These are phyloP conservation scores for Meyerozyma smithsonii DNA, from an alignment of 1,139 yeast genomes.

Conservation along the genomic window DNA sequence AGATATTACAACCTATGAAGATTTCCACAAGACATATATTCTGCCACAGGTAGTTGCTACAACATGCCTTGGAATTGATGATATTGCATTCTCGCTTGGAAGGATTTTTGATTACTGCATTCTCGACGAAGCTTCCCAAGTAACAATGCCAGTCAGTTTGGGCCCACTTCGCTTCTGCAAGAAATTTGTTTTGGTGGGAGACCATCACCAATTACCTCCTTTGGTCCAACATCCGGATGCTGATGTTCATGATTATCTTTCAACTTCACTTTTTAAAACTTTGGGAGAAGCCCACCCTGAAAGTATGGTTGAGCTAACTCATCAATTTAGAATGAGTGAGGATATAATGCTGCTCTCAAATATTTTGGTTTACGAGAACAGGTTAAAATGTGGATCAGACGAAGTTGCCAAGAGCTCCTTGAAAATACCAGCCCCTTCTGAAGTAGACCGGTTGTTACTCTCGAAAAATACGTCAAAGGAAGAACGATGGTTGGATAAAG, in stretches of 20 bases:
- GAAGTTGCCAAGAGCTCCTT: conserved; percentile 57
- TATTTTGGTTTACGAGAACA: conserved; percentile 68
- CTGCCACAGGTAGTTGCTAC: conserved; percentile 77
- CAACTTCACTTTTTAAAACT: conserved; percentile 68
- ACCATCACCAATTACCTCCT: conserved; percentile 89
- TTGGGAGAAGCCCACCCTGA: conserved; percentile 70
- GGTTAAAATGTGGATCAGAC: conserved; percentile 69
- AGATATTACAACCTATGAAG: conserved; percentile 37
- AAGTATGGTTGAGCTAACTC: conserved; percentile 66
- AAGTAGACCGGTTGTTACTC: conserved; percentile 6
- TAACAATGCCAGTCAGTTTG: conserved; percentile 81
- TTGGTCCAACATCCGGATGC: conserved; percentile 62
- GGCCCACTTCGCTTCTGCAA: conserved; percentile 82
- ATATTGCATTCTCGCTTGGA: conserved; percentile 51
- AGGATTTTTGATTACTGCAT: conserved; percentile 84
- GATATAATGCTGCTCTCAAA: conserved; percentile 86
- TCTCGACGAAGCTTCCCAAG: conserved; percentile 95
- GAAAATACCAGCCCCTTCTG: conserved; percentile 29
- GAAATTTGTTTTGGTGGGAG: conserved; percentile 87
- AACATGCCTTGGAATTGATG: conserved; percentile 78
- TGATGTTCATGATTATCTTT: conserved; percentile 57
- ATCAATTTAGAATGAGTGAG: conserved; percentile 88
- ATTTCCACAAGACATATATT: conserved; percentile 42
- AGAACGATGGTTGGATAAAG: conserved; percentile 28
- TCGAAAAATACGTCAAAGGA: neutral